A percentile compares a stretch with the other conserved stretches of the same genome.
Evolutionary conservation across 495 filamentous ascomycete species (phyloP).

Genomic region (Aspergillus steynii): DNA sequence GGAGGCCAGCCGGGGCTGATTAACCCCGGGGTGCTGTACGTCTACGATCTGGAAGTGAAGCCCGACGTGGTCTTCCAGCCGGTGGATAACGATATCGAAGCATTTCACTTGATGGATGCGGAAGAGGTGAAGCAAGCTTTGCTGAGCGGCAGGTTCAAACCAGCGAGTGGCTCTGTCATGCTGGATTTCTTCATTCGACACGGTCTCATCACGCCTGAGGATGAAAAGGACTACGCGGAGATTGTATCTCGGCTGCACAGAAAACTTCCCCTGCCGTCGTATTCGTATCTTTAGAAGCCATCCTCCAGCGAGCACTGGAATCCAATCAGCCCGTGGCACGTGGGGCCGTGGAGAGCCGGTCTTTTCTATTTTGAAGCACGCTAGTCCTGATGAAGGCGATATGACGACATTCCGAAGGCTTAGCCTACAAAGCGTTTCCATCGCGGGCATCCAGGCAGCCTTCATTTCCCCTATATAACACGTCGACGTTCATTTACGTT

Average conservation of each 20-base stretch:
- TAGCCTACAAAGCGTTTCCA: background rate
- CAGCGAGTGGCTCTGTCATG: conserved; percentile 45
- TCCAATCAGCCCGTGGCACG: too few species aligned
- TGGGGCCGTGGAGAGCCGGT: background rate
- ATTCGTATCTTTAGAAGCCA: background rate
- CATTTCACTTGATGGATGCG: conserved; percentile 38
- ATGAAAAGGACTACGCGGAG: conserved; percentile 50
- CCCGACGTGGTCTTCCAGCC: conserved; percentile 1
- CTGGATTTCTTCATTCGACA: conserved; percentile 56
- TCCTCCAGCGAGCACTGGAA: background rate
- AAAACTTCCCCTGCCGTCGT: conserved; percentile 6
- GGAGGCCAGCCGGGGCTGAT: conserved; percentile 9
- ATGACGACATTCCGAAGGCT: background rate
- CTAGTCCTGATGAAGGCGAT: background rate
- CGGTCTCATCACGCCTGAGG: conserved; percentile 49
- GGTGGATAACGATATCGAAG: conserved; percentile 7
- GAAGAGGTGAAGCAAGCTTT: conserved; percentile 46
- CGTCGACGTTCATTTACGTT: too few species aligned
- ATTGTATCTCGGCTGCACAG: conserved; percentile 51
- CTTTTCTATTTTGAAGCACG: background rate
- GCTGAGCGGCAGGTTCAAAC: conserved; percentile 50
- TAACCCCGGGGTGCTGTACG: conserved; percentile 9
- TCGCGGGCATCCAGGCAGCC: too few species aligned
- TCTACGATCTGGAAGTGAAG: conserved; percentile 8
- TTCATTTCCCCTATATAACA: background rate